Evolutionary conservation across 352 stramenopile genomes (phyloP).

Genomic region (Halophytophthora batemanensis): DNA sequence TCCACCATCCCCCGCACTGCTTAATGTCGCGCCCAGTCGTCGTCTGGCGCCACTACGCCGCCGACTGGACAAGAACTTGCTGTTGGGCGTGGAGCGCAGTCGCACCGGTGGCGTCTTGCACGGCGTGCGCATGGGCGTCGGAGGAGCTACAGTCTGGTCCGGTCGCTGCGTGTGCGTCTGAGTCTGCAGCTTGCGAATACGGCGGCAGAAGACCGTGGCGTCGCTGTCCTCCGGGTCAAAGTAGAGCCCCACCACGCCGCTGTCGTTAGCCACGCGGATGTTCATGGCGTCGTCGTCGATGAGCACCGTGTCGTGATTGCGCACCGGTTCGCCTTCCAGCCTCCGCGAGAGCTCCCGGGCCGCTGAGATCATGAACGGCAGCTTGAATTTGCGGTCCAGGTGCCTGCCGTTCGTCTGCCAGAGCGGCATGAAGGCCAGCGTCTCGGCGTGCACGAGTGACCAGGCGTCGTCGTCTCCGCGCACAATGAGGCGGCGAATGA

Average conservation of each 20-base stretch:
- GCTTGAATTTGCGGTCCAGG: slow-evolving; percentile 66
- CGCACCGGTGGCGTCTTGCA: slow-evolving; percentile 28
- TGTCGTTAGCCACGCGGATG: slow-evolving; percentile 68
- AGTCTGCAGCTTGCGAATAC: slow-evolving; percentile 28
- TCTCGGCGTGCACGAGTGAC: slow-evolving; percentile 45
- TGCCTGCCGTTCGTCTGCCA: slow-evolving; percentile 55
- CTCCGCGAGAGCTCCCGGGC: slow-evolving; percentile 36
- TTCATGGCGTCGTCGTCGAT: slow-evolving; percentile 82
- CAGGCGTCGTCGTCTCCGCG: slow-evolving; percentile 63
- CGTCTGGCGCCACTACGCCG: slow-evolving; percentile 16
- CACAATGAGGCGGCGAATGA: slow-evolving; percentile 48
- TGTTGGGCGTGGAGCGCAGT: slow-evolving; percentile 30
- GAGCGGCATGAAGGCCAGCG: slow-evolving; percentile 42
- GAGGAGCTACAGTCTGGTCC: slow-evolving; percentile 1
- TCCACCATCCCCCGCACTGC: slow-evolving; percentile 5
- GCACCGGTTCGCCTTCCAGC: slow-evolving; percentile 23
- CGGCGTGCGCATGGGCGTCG: slow-evolving; percentile 17
- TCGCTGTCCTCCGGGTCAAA: slow-evolving; percentile 54
- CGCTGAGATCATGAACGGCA: slow-evolving; percentile 73
- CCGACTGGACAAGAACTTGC: slow-evolving; percentile 27
- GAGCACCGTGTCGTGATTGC: slow-evolving; percentile 69
- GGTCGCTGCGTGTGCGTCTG: no score
- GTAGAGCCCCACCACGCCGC: slow-evolving; percentile 65
- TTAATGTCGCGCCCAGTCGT: slow-evolving; percentile 11
- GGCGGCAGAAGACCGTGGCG: slow-evolving; percentile 38